Evolutionary conservation across 306 rosid genomes (phyloP), one percentile per base, ranked within the genome.

Genomic region (Boehmeria nivea): DNA sequence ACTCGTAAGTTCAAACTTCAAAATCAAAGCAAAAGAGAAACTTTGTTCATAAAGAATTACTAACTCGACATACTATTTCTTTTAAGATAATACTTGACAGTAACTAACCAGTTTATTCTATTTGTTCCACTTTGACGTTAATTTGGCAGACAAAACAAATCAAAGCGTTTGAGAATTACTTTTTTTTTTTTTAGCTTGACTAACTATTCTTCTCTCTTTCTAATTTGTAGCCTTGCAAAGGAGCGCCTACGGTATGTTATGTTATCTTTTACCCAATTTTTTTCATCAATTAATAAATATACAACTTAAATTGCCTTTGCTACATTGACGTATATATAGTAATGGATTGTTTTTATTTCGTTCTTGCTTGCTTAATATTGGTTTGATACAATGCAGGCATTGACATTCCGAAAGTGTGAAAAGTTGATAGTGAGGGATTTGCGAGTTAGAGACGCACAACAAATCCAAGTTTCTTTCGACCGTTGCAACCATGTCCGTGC

Each of bases 401-500:
- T 88, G 34, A 84, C 81, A 18, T 88, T 88, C 67, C 3, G 15
- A 15, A 12, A 47, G 8, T 75, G 87, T 40, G 28, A 76, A 52
- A 68, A 77, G 18, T 64, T 87, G 73, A 26, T 11, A 4, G 72
- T 87, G 55, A 72, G 61, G 51, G 22, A 75, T 36, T 26, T 87
- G 71, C 61, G 8, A 2, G 54, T 87, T 49, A 28, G 25, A 68
- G 61, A 87, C 49, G 80, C 76, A 1, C 96, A 79, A 52, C 80
- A 84, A 77, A 75, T 84, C 2, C 96, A 87, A 0, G 49, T 84
- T 10, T 18, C 77, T 6, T 74, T 87, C 15, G 70, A 81, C 24
- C 54, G 65, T 10, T 75, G 83, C 12, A 27, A 1, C 4, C 59
- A 77, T 4, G 79, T 84, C 73, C 37, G 25, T 15, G 82, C 51